Percentiles rank a stretch among this genome's conserved stretches.
phyloP scores from a whole-genome alignment of 2,329 filamentous ascomycete species.

The Chrysoporthe puriensis region DNA sequence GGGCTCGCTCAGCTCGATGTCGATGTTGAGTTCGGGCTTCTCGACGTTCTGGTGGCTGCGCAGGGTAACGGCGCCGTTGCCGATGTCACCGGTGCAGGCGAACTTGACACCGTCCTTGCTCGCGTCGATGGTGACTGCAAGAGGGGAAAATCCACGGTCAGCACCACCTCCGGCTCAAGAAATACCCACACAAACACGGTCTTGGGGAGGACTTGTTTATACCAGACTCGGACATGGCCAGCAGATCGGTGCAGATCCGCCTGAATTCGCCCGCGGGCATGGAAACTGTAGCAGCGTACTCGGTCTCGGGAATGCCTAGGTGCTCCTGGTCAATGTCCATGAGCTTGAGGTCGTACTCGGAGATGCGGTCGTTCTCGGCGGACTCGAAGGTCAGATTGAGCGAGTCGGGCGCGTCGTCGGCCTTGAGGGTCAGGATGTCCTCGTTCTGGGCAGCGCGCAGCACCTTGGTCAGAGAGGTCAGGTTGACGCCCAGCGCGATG shows the following conservation, averaged over 20 bases:
- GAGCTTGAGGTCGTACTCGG: constrained; percentile 99
- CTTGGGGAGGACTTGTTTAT: constrained; percentile 39
- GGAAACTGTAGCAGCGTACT: constrained; percentile 87
- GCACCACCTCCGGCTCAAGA: background rate
- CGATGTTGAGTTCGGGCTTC: constrained; percentile 82
- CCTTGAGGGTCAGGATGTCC: constrained; percentile 94
- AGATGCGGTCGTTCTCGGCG: constrained; percentile 82
- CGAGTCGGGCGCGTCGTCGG: constrained; percentile 93
- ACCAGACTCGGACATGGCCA: constrained; percentile 95
- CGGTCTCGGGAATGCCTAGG: constrained; percentile 97
- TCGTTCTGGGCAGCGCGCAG: constrained; percentile 92
- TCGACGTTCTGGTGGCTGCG: constrained; percentile 88
- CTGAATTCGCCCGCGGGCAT: constrained; percentile 92
- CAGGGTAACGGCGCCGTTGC: constrained; percentile 90
- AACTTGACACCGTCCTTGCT: constrained; percentile 98
- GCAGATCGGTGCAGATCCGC: constrained; percentile 91
- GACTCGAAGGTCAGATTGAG: constrained; percentile 97
- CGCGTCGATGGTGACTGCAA: constrained; percentile 87
- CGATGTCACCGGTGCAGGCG: constrained; percentile 89
- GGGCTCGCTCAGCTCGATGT: constrained; percentile 89
- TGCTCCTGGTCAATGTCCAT: constrained; percentile 99
- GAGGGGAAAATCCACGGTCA: background rate
- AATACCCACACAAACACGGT: background rate
- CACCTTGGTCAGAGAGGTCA: constrained; percentile 95
- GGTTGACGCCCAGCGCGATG: constrained; percentile 96